Base-by-base conservation (phyloP, 371 early-diverging fungal genomes). In the Mucor saturninus region DNA sequence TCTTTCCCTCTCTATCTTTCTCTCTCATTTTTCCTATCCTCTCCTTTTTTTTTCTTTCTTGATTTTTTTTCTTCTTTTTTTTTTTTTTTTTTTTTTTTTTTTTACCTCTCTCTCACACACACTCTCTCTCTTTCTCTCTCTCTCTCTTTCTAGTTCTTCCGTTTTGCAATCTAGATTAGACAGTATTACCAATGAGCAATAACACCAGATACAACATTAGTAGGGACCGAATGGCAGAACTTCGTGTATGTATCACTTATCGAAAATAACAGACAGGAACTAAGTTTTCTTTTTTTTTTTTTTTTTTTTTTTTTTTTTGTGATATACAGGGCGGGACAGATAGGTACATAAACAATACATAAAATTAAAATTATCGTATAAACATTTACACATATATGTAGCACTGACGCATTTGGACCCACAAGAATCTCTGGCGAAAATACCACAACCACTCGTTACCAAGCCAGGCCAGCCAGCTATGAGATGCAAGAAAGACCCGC, bases 321-420 rank as follows among this genome's bases (percentile, higher is more conserved):
- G 13, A 21, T 31, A 14, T 21, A 13, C 56, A 62, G 45, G 54
- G 38, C 42, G 65, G 58, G 21, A 64, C 69, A 56, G 69, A 69
- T 29, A 69, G 69, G 69, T 69, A 60, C 43, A 39, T 10, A 30
- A 30, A 30, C 10, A 50, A 11, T 29, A 45, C n/a, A 45, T 9
- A 3, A 30, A n/a, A 45, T 29, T 11, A 42, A 3, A 10, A 40
- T 29, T 39, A 46, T 38, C 38, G 11, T 3, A 5, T 15, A 39
- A 46, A 13, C 32, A 26, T 39, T 21, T 15, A 30, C 50, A 50
- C 4, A 26, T 13, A 15, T 54, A 15, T 51, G 42, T 56, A 72
- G 72, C 30, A 72, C 68, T 28, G 74, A 74, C 56, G 74, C 62
- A 53, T 74, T 74, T 57, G 74, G 74, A n/a, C 74, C 74, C 31